Percentiles rank a stretch among this genome's conserved stretches.
Conservation (phyloP, 805 yeast species). For the Wickerhamomyces chambardii region DNA sequence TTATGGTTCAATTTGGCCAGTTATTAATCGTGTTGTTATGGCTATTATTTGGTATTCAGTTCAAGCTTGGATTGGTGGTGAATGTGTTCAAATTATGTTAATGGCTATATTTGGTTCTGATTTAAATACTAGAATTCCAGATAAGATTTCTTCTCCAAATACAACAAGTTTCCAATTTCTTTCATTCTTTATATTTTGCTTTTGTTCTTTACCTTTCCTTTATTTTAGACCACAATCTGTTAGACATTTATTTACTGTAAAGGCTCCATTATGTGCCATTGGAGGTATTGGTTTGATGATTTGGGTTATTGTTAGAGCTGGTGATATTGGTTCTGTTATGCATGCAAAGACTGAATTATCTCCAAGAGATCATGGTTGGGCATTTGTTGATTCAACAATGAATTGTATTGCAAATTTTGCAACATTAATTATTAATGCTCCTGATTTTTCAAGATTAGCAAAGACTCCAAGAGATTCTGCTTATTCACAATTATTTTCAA, state of each 20-base stretch:
- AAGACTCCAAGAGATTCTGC: conserved; percentile 33
- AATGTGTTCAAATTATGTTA: conserved; percentile 73
- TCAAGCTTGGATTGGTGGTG: conserved; percentile 79
- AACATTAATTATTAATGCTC: conserved; percentile 71
- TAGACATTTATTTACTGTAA: conserved; percentile 76
- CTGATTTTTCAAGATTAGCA: conserved; percentile 77
- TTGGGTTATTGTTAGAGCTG: conserved; percentile 78
- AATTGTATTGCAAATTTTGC: conserved; percentile 74
- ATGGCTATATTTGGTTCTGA: conserved; percentile 66
- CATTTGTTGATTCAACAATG: conserved; percentile 64
- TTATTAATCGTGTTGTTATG: conserved; percentile 81
- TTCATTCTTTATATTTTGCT: conserved; percentile 77
- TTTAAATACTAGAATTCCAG: conserved; percentile 51
- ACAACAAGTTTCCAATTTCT: conserved; percentile 63
- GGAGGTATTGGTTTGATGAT: conserved; percentile 79
- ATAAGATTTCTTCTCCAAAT: conserved; percentile 49
- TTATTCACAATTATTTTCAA: conserved; percentile 46
- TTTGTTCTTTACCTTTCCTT: conserved; percentile 68
- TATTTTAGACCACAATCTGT: conserved; percentile 78
- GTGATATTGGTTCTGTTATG: conserved; percentile 70
- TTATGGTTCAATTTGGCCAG: conserved; percentile 84
- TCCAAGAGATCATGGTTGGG: conserved; percentile 63
- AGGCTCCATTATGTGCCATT: conserved; percentile 69
- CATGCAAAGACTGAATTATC: conserved; percentile 24
- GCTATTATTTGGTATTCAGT: conserved; percentile 85